Percentiles rank a stretch among this genome's conserved stretches.
phyloP scores from a whole-genome alignment of 1,284 basidiomycete genomes.

The Tetrapyrgos nigripes region DNA sequence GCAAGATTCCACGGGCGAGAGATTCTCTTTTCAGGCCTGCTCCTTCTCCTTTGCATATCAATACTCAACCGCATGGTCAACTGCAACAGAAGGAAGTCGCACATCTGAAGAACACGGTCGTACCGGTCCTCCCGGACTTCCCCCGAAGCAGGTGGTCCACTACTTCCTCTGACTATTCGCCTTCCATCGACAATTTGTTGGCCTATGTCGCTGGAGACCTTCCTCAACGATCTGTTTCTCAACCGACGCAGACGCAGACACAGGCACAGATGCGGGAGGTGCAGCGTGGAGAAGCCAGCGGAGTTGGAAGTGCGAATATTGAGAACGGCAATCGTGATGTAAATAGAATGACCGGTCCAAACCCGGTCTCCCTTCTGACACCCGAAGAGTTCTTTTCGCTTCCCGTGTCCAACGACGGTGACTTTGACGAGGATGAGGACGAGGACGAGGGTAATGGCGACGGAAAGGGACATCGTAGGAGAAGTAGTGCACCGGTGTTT shows the following conservation, averaged over 20 bases:
- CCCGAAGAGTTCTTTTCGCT: not conserved
- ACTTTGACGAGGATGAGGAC: too few relatives aligned
- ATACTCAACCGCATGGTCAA: too few relatives aligned
- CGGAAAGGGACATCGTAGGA: not conserved
- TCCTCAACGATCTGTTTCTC: too few relatives aligned
- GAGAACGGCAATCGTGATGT: too few relatives aligned
- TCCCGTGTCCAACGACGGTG: not conserved
- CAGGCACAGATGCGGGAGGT: too few relatives aligned
- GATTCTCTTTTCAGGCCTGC: not conserved
- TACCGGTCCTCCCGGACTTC: conserved; percentile 6
- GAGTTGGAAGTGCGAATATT: too few relatives aligned
- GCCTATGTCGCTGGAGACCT: not conserved
- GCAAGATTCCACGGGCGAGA: too few relatives aligned
- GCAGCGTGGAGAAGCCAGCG: not conserved
- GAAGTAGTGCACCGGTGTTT: not conserved
- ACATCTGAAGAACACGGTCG: conserved; percentile 5
- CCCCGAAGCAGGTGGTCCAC: conserved; percentile 6
- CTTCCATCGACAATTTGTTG: too few relatives aligned
- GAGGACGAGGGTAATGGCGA: not conserved
- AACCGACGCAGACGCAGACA: too few relatives aligned
- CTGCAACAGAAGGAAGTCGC: not conserved
- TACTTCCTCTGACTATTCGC: conserved; percentile 1
- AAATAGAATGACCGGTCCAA: too few relatives aligned
- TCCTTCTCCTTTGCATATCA: not conserved
- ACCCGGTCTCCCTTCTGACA: not conserved